These are phyloP conservation scores for Collariella sp. DNA, from an alignment of 495 filamentous ascomycete species.

Conservation along the genomic window DNA sequence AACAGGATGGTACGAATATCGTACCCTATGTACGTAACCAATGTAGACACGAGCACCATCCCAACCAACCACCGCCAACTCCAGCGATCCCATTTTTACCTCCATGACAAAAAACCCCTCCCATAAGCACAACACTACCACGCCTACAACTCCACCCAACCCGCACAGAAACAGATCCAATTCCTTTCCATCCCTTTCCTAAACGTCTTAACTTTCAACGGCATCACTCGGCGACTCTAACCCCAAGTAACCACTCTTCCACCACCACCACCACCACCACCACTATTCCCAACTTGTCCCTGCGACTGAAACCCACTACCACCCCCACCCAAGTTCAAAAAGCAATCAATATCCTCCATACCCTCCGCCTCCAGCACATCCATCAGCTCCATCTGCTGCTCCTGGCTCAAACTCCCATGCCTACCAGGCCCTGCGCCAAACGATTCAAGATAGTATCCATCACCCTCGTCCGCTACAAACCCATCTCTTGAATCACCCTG, in stretches of 20 bases:
- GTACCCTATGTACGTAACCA: too few species aligned
- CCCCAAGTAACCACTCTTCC: background rate
- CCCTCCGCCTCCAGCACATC: slow-evolving; percentile 56
- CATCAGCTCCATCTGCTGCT: slow-evolving; percentile 66
- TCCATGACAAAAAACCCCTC: too few species aligned
- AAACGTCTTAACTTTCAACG: too few species aligned
- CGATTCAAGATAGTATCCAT: slow-evolving; percentile 24
- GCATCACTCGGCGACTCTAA: too few species aligned
- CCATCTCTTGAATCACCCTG: slow-evolving; percentile 18
- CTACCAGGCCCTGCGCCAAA: slow-evolving; percentile 1
- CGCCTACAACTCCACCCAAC: too few species aligned
- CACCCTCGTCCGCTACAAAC: slow-evolving; percentile 8
- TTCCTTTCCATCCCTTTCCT: background rate
- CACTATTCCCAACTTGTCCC: background rate
- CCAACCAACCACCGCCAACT: too few species aligned
- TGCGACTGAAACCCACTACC: background rate
- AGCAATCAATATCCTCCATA: slow-evolving; percentile 52
- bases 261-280: background rate
- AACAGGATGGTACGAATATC: too few species aligned
- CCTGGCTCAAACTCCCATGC: slow-evolving; percentile 56
- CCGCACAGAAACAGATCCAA: too few species aligned
- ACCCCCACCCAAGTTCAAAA: slow-evolving; percentile 40
- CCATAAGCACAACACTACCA: too few species aligned
- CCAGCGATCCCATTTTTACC: too few species aligned
- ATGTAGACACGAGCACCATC: too few species aligned